Percentiles rank a stretch among this genome's conserved stretches.
phyloP scores from a whole-genome alignment of 2,329 filamentous ascomycete species.

The Akanthomyces lecanii region DNA sequence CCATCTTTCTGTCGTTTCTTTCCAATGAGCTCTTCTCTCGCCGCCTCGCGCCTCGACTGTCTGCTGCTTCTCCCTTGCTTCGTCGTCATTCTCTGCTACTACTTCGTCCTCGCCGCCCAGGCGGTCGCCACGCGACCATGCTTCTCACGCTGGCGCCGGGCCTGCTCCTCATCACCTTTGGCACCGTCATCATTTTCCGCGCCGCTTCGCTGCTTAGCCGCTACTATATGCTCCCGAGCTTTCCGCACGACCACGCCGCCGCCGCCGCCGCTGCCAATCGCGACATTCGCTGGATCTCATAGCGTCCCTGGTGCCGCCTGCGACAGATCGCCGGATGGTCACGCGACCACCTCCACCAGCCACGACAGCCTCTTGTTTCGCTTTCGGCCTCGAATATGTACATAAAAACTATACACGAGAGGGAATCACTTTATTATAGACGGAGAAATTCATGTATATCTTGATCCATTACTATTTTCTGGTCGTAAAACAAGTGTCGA shows the following conservation, averaged over 20 bases:
- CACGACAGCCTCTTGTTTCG: not conserved
- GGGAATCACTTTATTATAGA: not conserved
- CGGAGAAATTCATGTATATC: not conserved
- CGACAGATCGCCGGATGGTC: not conserved
- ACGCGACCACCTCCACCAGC: constrained; percentile 12
- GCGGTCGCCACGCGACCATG: constrained; percentile 4
- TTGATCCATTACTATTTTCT: constrained; percentile 9
- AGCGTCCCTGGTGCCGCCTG: not conserved
- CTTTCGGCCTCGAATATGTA: constrained; percentile 1
- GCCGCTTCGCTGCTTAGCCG: constrained; percentile 15
- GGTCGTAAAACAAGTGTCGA: not conserved
- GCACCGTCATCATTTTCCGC: constrained; percentile 14
- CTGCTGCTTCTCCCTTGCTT: not conserved
- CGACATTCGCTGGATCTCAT: constrained; percentile 15
- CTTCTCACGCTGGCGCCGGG: constrained; percentile 16
- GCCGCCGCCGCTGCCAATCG: constrained; percentile 5
- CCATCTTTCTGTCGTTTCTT: not conserved
- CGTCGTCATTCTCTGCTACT: not conserved
- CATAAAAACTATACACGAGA: not conserved
- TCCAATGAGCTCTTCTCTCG: not conserved
- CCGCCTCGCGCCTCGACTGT: not conserved
- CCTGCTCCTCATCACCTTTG: constrained; percentile 13
- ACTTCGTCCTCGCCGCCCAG: not conserved
- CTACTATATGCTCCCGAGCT: constrained; percentile 14
- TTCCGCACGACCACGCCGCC: constrained; percentile 5